These are phyloP conservation scores for Trichoderma asperelloides DNA, from an alignment of 495 filamentous ascomycete species.

Conservation along the genomic window DNA sequence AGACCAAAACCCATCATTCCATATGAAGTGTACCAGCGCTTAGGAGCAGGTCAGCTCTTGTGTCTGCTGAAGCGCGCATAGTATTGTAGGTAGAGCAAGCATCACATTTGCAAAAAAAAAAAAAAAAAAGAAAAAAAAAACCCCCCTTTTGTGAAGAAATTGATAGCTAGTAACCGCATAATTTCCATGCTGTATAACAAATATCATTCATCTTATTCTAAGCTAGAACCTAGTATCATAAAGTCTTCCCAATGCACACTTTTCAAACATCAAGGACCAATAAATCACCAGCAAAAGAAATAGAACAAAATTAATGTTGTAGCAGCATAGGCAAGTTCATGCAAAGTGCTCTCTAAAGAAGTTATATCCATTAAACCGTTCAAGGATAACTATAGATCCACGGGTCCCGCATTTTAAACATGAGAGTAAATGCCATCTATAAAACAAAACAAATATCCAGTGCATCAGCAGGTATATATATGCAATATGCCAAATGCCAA, in stretches of 20 bases:
- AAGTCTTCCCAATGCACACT: not conserved
- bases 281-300: not conserved
- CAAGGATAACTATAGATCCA: not conserved
- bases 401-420: not conserved
- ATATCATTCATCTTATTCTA: too few species aligned
- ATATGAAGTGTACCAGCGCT: too few species aligned
- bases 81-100: too few species aligned
- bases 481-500: not conserved
- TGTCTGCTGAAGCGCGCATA: too few species aligned
- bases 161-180: too few species aligned
- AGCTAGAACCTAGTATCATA: not conserved
- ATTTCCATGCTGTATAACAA: too few species aligned
- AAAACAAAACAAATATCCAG: not conserved
- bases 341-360: not conserved
- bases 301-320: not conserved
- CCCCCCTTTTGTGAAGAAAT: too few species aligned
- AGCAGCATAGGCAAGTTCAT: not conserved
- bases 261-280: not conserved
- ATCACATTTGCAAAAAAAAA: too few species aligned
- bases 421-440: not conserved
- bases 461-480: constrained; percentile 5
- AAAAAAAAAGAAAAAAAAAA: too few species aligned
- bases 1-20: too few species aligned
- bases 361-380: not conserved
- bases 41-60: too few species aligned